A percentile compares a stretch with the other conserved stretches of the same genome.
phyloP scores from a whole-genome alignment of 2,329 filamentous ascomycete genomes.

The Akanthomyces uredinophilus region DNA sequence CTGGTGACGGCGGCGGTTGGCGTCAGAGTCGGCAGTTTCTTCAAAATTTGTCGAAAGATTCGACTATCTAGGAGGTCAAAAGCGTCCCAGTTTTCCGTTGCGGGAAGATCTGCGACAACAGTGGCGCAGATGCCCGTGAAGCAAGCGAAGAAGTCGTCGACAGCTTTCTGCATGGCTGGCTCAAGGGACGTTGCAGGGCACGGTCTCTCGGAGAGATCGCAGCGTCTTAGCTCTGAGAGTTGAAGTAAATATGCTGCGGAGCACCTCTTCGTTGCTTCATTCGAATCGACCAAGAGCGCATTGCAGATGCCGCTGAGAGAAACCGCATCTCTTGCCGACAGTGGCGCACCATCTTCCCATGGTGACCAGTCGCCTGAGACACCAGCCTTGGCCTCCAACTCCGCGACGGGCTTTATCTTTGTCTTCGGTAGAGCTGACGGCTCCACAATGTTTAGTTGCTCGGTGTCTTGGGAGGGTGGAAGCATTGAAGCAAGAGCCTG shows the following conservation, averaged over 20 bases:
- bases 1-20: background rate
- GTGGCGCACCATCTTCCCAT: constrained; percentile 13
- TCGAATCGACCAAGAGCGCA: constrained; percentile 15
- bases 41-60: constrained; percentile 23
- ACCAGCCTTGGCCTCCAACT: background rate
- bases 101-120: constrained; percentile 12
- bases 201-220: constrained; percentile 21
- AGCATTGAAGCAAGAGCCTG: constrained; percentile 16
- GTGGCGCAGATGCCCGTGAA: constrained; percentile 22
- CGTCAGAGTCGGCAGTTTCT: constrained; percentile 5
- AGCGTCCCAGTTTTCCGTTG: constrained; percentile 22
- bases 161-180: background rate
- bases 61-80: constrained; percentile 31
- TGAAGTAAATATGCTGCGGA: constrained; percentile 23
- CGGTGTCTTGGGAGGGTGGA: background rate
- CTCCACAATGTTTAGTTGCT: constrained; percentile 8
- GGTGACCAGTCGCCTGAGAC: constrained; percentile 17
- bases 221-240: constrained; percentile 22
- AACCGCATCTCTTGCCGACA: constrained; percentile 18
- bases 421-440: background rate
- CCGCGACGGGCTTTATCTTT: background rate
- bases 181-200: constrained; percentile 4
- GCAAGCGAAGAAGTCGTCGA: constrained; percentile 13
- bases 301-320: constrained; percentile 18
- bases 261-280: constrained; percentile 3